Evolutionary conservation across 495 filamentous ascomycete species (phyloP).

Genomic region (Hyaloscypha variabilis): DNA sequence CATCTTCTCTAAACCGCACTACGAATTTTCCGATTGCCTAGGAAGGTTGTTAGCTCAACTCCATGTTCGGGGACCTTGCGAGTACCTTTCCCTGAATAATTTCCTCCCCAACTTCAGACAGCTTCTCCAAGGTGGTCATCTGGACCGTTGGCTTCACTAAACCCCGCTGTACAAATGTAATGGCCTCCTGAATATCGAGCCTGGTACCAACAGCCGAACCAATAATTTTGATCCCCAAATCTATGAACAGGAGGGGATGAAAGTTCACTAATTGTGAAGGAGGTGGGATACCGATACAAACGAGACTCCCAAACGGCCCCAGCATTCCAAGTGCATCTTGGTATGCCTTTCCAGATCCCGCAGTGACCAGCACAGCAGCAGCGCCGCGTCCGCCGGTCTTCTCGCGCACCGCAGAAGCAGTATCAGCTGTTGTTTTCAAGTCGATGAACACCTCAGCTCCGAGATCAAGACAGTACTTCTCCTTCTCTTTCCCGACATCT

Average conservation of each 20-base stretch:
- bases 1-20: not conserved
- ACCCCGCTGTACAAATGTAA: slow-evolving; percentile 25
- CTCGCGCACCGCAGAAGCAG: slow-evolving; percentile 41
- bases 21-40: slow-evolving; percentile 13
- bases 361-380: slow-evolving; percentile 62
- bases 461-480: slow-evolving; percentile 51
- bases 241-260: slow-evolving; percentile 20
- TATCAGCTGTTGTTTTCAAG: slow-evolving; percentile 48
- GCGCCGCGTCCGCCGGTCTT: slow-evolving; percentile 60
- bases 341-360: slow-evolving; percentile 65
- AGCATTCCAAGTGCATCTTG: slow-evolving; percentile 58
- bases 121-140: slow-evolving; percentile 18
- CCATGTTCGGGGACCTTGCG: not conserved
- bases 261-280: slow-evolving; percentile 2
- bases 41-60: not conserved
- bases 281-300: slow-evolving; percentile 68
- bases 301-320: slow-evolving; percentile 58
- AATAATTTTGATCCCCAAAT: slow-evolving; percentile 23
- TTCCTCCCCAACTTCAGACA: slow-evolving; percentile 8
- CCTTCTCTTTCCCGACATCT: slow-evolving; percentile 60
- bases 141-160: slow-evolving; percentile 22
- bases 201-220: slow-evolving; percentile 27
- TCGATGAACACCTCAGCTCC: slow-evolving; percentile 73
- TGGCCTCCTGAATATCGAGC: slow-evolving; percentile 27
- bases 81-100: slow-evolving; percentile 17